These are phyloP conservation scores for Botrytis paeoniae DNA, from an alignment of 2,329 filamentous ascomycete genomes.

Conservation along the genomic window DNA sequence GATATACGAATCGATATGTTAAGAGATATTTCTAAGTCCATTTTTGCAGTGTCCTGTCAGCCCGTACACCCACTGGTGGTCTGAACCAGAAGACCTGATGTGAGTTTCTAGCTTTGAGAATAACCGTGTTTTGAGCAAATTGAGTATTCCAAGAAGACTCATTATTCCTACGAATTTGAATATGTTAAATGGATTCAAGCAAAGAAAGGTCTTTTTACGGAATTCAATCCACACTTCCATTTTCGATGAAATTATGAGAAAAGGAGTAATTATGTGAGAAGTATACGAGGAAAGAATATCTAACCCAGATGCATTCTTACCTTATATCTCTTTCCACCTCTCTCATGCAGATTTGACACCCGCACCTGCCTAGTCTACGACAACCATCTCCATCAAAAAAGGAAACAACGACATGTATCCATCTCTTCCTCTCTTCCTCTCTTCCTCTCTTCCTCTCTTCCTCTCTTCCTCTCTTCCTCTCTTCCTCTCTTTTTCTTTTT, in stretches of 20 bases:
- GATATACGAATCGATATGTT: too few relatives aligned
- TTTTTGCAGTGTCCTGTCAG: too few relatives aligned
- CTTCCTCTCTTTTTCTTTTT: neutral
- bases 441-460: neutral
- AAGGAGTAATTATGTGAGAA: neutral
- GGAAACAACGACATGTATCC: neutral
- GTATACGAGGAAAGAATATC: neutral
- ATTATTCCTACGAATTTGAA: neutral
- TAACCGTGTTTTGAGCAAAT: too few relatives aligned
- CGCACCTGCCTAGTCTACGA: neutral
- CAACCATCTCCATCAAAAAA: neutral
- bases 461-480: too few relatives aligned
- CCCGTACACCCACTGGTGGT: too few relatives aligned
- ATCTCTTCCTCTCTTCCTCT: too few relatives aligned
- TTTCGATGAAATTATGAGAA: too few relatives aligned
- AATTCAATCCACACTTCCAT: neutral
- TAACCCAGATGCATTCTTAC: neutral
- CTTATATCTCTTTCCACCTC: neutral
- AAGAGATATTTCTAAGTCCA: too few relatives aligned
- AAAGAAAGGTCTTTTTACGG: neutral
- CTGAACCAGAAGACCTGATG: neutral
- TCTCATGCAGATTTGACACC: neutral
- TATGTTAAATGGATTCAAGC: neutral
- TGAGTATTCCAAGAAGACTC: neutral
- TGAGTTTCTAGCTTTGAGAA: neutral